Evolutionary conservation across 2,329 filamentous ascomycete genomes (phyloP).

Genomic region (Botrytis elliptica): DNA sequence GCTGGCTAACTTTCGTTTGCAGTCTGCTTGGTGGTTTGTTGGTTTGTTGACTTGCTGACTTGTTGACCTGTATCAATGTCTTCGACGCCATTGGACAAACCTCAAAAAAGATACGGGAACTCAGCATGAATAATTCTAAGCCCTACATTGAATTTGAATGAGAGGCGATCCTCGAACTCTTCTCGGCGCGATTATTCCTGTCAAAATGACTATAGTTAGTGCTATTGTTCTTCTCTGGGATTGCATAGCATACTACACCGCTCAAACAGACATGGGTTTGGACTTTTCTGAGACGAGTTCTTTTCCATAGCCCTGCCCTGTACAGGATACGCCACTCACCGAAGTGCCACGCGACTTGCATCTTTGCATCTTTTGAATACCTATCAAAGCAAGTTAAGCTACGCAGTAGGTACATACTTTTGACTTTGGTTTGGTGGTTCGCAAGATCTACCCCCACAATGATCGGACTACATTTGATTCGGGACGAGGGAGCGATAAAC

Average conservation of each 20-base stretch:
- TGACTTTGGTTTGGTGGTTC: conserved; percentile 10
- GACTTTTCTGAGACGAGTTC: conserved; percentile 13
- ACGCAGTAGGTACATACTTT: conserved; percentile 5
- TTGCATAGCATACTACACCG: conserved; percentile 34
- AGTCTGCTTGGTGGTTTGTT: conserved; percentile 23
- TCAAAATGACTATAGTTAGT: conserved; percentile 21
- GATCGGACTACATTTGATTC: conserved; percentile 14
- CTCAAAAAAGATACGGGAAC: background rate
- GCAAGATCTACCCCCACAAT: conserved; percentile 23
- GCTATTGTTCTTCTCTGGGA: conserved; percentile 28
- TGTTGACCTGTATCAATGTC: background rate
- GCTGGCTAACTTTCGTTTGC: conserved; percentile 36
- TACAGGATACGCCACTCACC: conserved; percentile 24
- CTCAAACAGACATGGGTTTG: conserved; percentile 36
- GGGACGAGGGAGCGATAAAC: conserved; percentile 19
- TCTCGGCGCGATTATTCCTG: background rate
- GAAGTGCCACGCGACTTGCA: conserved; percentile 24
- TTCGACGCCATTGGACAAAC: background rate
- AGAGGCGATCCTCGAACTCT: conserved; percentile 28
- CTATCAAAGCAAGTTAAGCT: conserved; percentile 26
- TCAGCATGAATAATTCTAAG: conserved; percentile 24
- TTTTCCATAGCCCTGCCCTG: conserved; percentile 28
- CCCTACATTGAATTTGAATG: conserved; percentile 25
- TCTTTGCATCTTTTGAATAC: conserved; percentile 11
- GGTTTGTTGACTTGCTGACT: background rate